phyloP scores from a whole-genome alignment of 495 filamentous ascomycete genomes.

The Trichoderma orchidacearum region DNA sequence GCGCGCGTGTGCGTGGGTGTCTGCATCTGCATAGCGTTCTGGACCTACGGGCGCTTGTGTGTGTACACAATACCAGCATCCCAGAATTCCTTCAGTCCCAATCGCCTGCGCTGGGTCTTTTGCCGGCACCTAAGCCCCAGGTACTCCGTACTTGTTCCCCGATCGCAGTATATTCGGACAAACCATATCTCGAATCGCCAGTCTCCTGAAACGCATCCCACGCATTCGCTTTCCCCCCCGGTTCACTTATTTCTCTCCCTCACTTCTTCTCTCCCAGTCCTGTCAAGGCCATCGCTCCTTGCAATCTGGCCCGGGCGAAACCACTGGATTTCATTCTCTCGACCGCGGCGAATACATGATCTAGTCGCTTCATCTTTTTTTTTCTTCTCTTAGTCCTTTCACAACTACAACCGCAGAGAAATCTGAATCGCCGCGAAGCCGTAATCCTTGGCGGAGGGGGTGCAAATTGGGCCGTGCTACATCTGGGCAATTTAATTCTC shows the following conservation, averaged over 20 bases:
- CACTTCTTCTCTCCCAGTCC: neutral
- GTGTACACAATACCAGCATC: neutral
- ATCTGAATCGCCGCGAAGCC: neutral
- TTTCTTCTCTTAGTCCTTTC: neutral
- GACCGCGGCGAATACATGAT: neutral
- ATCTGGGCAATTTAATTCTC: neutral
- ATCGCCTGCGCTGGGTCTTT: neutral
- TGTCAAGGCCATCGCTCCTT: neutral
- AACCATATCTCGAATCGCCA: neutral
- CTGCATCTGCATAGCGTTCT: neutral
- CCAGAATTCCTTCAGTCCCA: neutral
- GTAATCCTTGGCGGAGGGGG: neutral
- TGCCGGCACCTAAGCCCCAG: neutral
- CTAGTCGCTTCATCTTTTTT: neutral
- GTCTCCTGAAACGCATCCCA: neutral
- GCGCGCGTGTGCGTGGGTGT: neutral
- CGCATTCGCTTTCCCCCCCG: neutral
- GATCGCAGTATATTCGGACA: slow-evolving; percentile 1
- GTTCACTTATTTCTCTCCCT: neutral
- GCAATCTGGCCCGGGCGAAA: neutral
- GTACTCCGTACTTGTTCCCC: neutral
- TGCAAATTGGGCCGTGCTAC: neutral
- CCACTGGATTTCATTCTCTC: neutral
- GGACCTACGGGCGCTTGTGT: neutral
- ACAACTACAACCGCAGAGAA: neutral